Evolutionary conservation across 768 basidiomycete genomes (phyloP).

Genomic region (Phaeolepiota aurea): DNA sequence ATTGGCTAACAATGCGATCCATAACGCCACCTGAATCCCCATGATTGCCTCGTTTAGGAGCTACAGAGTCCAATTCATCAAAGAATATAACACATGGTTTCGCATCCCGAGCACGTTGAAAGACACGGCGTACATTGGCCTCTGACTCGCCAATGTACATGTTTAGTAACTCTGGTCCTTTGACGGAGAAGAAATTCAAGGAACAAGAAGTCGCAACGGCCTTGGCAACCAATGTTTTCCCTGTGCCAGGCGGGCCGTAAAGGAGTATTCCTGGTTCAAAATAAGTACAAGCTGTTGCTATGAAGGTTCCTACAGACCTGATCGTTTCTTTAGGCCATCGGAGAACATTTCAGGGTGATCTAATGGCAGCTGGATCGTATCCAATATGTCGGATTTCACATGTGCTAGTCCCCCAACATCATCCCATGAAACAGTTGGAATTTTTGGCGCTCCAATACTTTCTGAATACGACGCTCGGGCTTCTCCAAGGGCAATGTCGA

Average conservation of each 20-base stretch:
- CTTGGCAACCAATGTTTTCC: conserved; percentile 92
- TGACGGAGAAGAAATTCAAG: conserved; percentile 95
- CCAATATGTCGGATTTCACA: conserved; percentile 89
- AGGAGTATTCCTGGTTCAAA: conserved; percentile 64
- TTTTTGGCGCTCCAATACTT: conserved; percentile 94
- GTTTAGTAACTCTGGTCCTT: conserved; percentile 91
- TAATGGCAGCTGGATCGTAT: conserved; percentile 90
- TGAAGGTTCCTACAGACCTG: conserved; percentile 42
- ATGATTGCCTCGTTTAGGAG: conserved; percentile 90
- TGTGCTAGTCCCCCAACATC: conserved; percentile 88
- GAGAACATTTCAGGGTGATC: conserved; percentile 87
- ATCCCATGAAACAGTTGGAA: conserved; percentile 94
- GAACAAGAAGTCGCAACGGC: conserved; percentile 94
- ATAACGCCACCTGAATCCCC: conserved; percentile 97
- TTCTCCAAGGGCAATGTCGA: conserved; percentile 61
- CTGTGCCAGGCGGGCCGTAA: conserved; percentile 94
- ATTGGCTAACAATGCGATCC: conserved; percentile 95
- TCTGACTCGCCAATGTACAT: conserved; percentile 99
- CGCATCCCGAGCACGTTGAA: conserved; percentile 86
- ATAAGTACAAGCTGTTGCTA: background rate
- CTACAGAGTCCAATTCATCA: conserved; percentile 92
- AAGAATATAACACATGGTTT: conserved; percentile 95
- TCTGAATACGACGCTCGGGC: conserved; percentile 78
- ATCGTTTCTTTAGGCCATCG: conserved; percentile 90
- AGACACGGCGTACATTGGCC: conserved; percentile 91